Percentiles rank a stretch among this genome's conserved stretches.
Conservation (phyloP, 208 protist genomes). For the Jaenimonas drosophilae region DNA sequence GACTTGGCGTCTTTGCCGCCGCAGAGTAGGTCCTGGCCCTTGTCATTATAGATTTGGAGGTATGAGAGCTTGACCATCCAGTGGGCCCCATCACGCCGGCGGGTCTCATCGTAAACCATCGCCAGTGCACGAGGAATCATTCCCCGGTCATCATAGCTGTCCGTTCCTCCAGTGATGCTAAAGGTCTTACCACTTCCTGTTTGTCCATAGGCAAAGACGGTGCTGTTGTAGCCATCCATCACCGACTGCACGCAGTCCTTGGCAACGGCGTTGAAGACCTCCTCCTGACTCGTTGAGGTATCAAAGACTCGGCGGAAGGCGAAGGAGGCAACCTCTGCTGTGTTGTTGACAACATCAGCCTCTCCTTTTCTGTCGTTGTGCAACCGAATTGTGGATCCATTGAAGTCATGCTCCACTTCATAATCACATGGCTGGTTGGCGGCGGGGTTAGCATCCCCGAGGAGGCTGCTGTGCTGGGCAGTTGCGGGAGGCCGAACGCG, state of each 20-base stretch:
- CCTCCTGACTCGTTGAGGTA: constrained; percentile 45
- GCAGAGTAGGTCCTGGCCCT: constrained; percentile 85
- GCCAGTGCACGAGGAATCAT: constrained; percentile 83
- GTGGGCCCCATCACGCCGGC: constrained; percentile 11
- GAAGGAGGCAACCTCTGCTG: constrained; percentile 49
- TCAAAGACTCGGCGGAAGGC: constrained; percentile 78
- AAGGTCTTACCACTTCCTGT: constrained; percentile 89
- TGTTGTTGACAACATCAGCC: constrained; percentile 69
- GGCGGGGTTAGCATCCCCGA: constrained; percentile 8
- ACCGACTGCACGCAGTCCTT: constrained; percentile 72
- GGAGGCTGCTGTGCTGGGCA: constrained; percentile 34
- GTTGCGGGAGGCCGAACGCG: constrained; percentile 57
- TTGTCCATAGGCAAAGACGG: constrained; percentile 88
- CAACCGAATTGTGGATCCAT: constrained; percentile 26
- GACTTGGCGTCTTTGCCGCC: constrained; percentile 81
- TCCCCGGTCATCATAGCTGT: constrained; percentile 77
- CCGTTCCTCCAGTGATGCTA: constrained; percentile 84
- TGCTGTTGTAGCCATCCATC: constrained; percentile 83
- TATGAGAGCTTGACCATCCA: constrained; percentile 61
- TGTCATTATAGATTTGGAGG: constrained; percentile 90
- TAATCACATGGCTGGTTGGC: constrained; percentile 6
- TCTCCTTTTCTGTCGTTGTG: constrained; percentile 21
- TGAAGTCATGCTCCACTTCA: constrained; percentile 33
- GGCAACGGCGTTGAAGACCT: constrained; percentile 79
- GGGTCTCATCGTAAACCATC: constrained; percentile 71